Conservation (phyloP, 169 alveolate species). For the Fabrea salina region DNA sequence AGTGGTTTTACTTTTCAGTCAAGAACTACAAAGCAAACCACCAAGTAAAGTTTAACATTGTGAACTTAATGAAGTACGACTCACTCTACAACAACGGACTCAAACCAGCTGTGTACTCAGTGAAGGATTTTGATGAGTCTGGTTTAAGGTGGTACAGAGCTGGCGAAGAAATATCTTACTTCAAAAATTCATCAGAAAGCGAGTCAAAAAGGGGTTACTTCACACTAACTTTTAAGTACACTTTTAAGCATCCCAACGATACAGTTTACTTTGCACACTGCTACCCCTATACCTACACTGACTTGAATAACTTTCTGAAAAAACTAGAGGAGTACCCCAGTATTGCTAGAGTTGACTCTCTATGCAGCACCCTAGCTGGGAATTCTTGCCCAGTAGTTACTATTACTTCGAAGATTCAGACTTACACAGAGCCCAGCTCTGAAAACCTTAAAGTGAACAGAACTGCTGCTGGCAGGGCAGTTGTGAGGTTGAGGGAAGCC, state of each 20-base stretch:
- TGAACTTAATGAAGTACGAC: constrained; percentile 71
- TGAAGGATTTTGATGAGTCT: constrained; percentile 41
- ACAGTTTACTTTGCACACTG: constrained; percentile 79
- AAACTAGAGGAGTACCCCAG: constrained; percentile 48
- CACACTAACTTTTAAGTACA: constrained; percentile 77
- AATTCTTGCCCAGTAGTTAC: constrained; percentile 74
- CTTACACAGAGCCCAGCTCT: not conserved
- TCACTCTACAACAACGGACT: constrained; percentile 81
- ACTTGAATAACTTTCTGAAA: constrained; percentile 45
- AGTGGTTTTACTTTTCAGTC: constrained; percentile 55
- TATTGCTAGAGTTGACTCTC: constrained; percentile 4
- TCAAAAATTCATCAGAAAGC: constrained; percentile 40
- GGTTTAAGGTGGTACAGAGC: constrained; percentile 78
- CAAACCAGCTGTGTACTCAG: constrained; percentile 53
- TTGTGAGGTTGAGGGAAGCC: not conserved
- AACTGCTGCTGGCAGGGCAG: not conserved
- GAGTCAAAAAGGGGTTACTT: not conserved
- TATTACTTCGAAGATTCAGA: constrained; percentile 40
- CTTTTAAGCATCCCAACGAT: constrained; percentile 64
- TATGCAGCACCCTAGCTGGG: constrained; percentile 86
- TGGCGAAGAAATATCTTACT: constrained; percentile 71
- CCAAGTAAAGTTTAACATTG: constrained; percentile 47
- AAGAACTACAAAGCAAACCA: constrained; percentile 14
- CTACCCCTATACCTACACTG: constrained; percentile 80
- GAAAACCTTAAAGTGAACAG: not conserved